Evolutionary conservation across 257 asterid genomes (phyloP), one percentile per base, ranked within the genome.

Genomic region (Gynochthodes officinalis): DNA sequence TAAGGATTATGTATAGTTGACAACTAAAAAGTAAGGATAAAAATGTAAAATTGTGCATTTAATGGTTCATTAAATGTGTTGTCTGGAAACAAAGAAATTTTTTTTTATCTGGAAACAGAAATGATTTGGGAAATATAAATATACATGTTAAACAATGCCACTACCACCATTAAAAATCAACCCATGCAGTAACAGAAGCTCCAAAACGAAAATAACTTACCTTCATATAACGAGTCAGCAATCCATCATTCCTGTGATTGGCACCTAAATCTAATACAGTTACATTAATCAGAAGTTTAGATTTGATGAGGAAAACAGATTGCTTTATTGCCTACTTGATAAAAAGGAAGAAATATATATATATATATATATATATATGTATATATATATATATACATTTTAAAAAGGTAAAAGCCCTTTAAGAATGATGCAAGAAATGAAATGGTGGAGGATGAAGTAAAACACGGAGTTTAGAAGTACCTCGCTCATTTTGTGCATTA

Each of bases 181-280:
- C 18, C 49, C 42, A 60, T 52, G 61, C 46, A 23, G 68, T 16
- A 43, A 62, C 25, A 28, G 64, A n/a, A n/a, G n/a, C n/a, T n/a
- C n/a, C 35, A 21, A 52, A 76, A 53, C 73, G 32, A 53, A 40
- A 79, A 62, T 39, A 21, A n/a, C 67, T n/a, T n/a, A 92, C 99
- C 99, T 87, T 90, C 98, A 95, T 92, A 82, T 92, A 95, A 67
- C 98, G 92, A 64, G 79, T 86, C 62, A 95, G 89, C 59, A 92
- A 76, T 75, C 98, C 95, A 48, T 85, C 96, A 79, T 86, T 95
- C 75, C 84, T 92, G 78, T 84, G 85, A 62, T 79, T 88, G 67
- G 46, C 77, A 64, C 96, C 99, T 95, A 76, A 80, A 71, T 68
- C 67, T 79, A 19, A 57, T 50, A 67, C 72, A 57, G 58, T 71